Evolutionary conservation across 352 stramenopile genomes (phyloP), one percentile per base, ranked within the genome.

Genomic region (Pythium sp.): DNA sequence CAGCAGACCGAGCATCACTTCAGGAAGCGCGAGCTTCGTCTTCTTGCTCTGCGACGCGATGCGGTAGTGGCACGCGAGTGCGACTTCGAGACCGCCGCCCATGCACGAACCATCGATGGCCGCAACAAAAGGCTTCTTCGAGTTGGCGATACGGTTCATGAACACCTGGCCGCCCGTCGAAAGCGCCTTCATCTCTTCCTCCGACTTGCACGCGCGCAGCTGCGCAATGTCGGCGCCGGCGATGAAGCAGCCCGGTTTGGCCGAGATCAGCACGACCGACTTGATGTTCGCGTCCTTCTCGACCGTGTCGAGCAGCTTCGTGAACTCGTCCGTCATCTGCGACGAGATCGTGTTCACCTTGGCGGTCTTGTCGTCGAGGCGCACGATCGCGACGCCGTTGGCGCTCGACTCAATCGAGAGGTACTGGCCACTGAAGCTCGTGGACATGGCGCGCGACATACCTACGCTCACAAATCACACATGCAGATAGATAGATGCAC

Each of bases 241-340:
- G 75, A 99, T 99, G 78, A 99, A 99, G 79, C 97, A 98, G 61
- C 97, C 95, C 0, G 94, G 91, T 77, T 99, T 99, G 67, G 81
- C 92, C 26, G 96, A 99, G 46, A 98, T 97, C 79, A 99, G 97
- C 69, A 99, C 97, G 41, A 98, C 94, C 28, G 94, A 97, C 84
- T 98, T 99, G 74, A 99, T 92, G 64, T 84, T 85, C 18, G 78
- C 67, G 75, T 98, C 94, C 71, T 75, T 84, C 66, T 97, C 80
- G 71, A 98, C 91, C 41, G 93, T 92, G 43, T 93, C 84, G 46
- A 96, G 94, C 73, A 98, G 84, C 64, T 70, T 62, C 71, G 89
- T 74, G 60, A 97, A 90, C 80, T 98, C 95, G 22, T 86, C 78
- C 63, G 87, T 93, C 68, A 98, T 84, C 57, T 90, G 92, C 76